Base-by-base conservation (phyloP, 139 green algal genomes). In the Micractinium sp. region DNA sequence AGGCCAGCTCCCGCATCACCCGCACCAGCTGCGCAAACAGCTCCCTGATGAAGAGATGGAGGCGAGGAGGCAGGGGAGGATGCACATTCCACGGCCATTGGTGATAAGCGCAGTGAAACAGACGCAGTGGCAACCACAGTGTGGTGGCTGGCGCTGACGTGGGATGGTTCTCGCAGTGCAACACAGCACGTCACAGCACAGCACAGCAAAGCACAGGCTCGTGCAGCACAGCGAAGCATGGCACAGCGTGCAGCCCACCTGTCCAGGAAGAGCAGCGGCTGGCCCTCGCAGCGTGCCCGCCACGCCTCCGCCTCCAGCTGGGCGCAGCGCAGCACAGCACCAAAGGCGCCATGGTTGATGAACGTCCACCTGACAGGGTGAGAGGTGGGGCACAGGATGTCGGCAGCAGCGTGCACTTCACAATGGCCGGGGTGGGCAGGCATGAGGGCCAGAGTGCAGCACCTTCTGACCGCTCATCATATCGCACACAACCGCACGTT, bases 271-370 rank as follows among this genome's bases (percentile, higher is more conserved):
- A 38, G 61, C 29, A 97, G 92, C 14, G 94, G 94, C 88, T 97
- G 94, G 15, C 27, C 33, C 78, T 97, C 94, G 74, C 94, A 96
- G 75, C 95, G 91, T 82, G 82, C 69, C 15, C 94, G 90, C 94
- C 94, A 97, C 20, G 36, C 75, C 27, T 91, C 87, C 0, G 94
- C 92, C 73, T 93, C 92, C 27, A 79, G 63, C 29, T 92, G 85
- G 4, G 91, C 94, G 22, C 86, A 67, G 15, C 71, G 31, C 61
- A 91, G 92, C 1, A 93, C 92, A 3, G 47, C 93, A 0, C 94
- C 94, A 88, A 97, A 97, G 1, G 94, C 94, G 0, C 94, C 94
- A 82, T 96, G 94, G 71, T 96, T 97, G 5, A 97, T 36, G 35
- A 96, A 96, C 0, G 91, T 95, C 89, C 90, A 94, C 3, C 20